These are phyloP conservation scores for Clitocybe nebularis DNA, from an alignment of 1,284 basidiomycete genomes.

Conservation along the genomic window DNA sequence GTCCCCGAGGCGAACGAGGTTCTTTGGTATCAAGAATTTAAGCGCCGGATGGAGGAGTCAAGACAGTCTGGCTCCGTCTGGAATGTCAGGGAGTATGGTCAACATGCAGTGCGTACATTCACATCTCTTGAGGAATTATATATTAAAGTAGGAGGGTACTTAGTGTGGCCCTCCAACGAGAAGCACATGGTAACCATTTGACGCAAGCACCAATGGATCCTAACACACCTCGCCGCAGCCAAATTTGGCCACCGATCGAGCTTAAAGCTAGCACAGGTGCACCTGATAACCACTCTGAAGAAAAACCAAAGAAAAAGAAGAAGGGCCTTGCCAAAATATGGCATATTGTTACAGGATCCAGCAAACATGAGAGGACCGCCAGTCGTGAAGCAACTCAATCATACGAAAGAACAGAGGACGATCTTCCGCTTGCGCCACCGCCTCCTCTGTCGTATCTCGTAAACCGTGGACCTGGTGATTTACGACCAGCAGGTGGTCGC, in stretches of 20 bases:
- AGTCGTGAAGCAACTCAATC: slow-evolving; percentile 34
- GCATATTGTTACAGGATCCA: slow-evolving; percentile 68
- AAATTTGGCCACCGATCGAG: slow-evolving; percentile 48
- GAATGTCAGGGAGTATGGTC: slow-evolving; percentile 81
- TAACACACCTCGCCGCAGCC: slow-evolving; percentile 46
- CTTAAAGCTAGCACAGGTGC: slow-evolving; percentile 25
- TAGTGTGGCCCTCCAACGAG: slow-evolving; percentile 73
- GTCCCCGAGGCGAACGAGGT: slow-evolving; percentile 69
- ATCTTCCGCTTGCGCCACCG: slow-evolving; percentile 75
- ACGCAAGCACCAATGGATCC: slow-evolving; percentile 41
- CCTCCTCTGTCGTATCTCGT: slow-evolving; percentile 84
- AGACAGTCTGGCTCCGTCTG: slow-evolving; percentile 74
- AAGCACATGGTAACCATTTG: slow-evolving; percentile 38
- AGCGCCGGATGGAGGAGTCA: slow-evolving; percentile 74
- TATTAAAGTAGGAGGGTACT: slow-evolving; percentile 7
- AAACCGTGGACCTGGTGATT: slow-evolving; percentile 52
- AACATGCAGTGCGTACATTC: slow-evolving; percentile 82
- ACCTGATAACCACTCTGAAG: slow-evolving; percentile 28
- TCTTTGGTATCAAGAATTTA: slow-evolving; percentile 80
- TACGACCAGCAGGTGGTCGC: slow-evolving; percentile 36
- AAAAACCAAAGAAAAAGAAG: slow-evolving; percentile 66
- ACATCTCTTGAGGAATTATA: slow-evolving; percentile 11
- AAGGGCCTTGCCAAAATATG: slow-evolving; percentile 82
- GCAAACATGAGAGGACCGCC: slow-evolving; percentile 33
- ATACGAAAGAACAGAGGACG: slow-evolving; percentile 53